Conservation (phyloP, 495 filamentous ascomycete species). For the Lasiosphaeria miniovina region DNA sequence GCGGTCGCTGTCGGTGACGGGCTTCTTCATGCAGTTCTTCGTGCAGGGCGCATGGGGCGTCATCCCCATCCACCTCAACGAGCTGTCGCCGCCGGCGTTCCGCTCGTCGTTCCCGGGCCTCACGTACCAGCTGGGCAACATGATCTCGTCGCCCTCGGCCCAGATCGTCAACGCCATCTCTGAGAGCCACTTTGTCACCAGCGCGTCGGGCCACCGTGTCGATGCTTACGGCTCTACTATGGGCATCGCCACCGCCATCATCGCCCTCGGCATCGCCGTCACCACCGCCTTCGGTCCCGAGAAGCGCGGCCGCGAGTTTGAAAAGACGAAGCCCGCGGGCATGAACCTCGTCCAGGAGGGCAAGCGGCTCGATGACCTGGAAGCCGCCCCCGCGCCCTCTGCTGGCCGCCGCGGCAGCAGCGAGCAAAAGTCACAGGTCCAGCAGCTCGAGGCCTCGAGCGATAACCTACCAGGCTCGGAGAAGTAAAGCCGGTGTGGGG, state of each 20-base stretch:
- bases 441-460: neutral
- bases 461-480: no score
- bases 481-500: no score
- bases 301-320: slow-evolving; percentile 65
- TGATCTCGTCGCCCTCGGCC: slow-evolving; percentile 68
- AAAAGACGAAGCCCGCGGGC: slow-evolving; percentile 55
- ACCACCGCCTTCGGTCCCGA: slow-evolving; percentile 62
- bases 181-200: slow-evolving; percentile 51
- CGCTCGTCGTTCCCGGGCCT: slow-evolving; percentile 65
- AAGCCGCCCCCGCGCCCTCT: slow-evolving; percentile 1
- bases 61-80: slow-evolving; percentile 75
- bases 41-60: slow-evolving; percentile 77
- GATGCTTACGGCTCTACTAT: slow-evolving; percentile 68
- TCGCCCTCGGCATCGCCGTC: slow-evolving; percentile 58
- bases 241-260: slow-evolving; percentile 68
- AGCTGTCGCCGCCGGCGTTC: slow-evolving; percentile 71
- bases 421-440: neutral
- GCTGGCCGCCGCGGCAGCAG: neutral
- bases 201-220: slow-evolving; percentile 46
- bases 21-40: slow-evolving; percentile 78
- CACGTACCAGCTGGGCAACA: slow-evolving; percentile 74
- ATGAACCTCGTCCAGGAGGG: slow-evolving; percentile 36
- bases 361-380: slow-evolving; percentile 18
- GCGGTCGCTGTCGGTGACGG: slow-evolving; percentile 56
- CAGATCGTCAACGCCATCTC: slow-evolving; percentile 70